A percentile compares a stretch with the other conserved stretches of the same genome.
These are phyloP conservation scores for Colletotrichum orchidophilum DNA, from an alignment of 2,329 filamentous ascomycete species.

Conservation along the genomic window DNA sequence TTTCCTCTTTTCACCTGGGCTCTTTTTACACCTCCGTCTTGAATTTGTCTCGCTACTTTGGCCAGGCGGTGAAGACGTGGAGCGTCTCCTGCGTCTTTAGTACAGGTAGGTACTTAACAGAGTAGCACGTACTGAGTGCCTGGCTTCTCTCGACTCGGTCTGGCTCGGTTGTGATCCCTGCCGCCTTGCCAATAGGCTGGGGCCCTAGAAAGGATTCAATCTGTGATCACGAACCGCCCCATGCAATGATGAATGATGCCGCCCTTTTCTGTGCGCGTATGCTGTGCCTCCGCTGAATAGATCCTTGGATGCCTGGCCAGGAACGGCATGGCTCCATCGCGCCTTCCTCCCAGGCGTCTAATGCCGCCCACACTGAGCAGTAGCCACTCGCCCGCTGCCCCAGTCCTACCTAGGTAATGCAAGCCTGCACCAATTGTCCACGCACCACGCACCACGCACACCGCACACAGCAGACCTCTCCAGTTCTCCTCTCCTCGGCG, in stretches of 20 bases:
- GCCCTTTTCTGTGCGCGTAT: not conserved
- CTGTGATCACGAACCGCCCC: constrained; percentile 4
- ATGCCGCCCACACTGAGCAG: not conserved
- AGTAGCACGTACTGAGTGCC: not conserved
- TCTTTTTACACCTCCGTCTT: not conserved
- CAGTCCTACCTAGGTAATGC: constrained; percentile 17
- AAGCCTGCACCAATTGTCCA: not conserved
- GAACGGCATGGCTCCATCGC: constrained; percentile 28
- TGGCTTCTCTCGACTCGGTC: not conserved
- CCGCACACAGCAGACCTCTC: constrained; percentile 16
- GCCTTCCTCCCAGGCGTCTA: constrained; percentile 15
- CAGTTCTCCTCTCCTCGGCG: not conserved
- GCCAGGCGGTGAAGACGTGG: not conserved
- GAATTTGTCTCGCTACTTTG: not conserved
- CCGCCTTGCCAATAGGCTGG: not conserved
- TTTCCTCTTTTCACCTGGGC: too few relatives aligned
- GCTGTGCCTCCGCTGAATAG: not conserved
- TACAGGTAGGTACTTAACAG: not conserved
- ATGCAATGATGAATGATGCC: not conserved
- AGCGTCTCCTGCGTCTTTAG: not conserved
- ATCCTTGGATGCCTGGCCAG: constrained; percentile 15
- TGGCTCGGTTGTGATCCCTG: not conserved
- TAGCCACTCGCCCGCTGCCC: constrained; percentile 5
- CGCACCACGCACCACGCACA: constrained; percentile 2
- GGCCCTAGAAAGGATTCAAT: not conserved